Conservation (phyloP, 179 eudicot genomes). For the Drosera spatulata region DNA sequence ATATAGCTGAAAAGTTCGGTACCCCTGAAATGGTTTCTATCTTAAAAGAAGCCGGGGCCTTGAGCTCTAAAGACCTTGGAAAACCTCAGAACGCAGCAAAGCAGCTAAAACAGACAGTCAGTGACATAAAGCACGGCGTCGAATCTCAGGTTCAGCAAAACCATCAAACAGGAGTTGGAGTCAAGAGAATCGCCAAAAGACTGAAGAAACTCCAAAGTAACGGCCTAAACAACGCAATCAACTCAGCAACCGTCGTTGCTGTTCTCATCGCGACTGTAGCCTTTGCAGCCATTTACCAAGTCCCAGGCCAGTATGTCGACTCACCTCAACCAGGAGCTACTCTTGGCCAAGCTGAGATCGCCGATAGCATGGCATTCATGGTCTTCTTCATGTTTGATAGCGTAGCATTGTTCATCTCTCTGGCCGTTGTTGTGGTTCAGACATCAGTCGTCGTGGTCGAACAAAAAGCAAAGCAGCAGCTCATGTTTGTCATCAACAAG, state of each 20-base stretch:
- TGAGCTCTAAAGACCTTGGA: slow-evolving; percentile 48
- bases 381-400: slow-evolving; percentile 77
- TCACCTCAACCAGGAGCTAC: slow-evolving; percentile 16
- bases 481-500: slow-evolving; percentile 85
- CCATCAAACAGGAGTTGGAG: slow-evolving; percentile 69
- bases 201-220: slow-evolving; percentile 79
- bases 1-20: slow-evolving; percentile 69
- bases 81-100: slow-evolving; percentile 65
- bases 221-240: slow-evolving; percentile 90
- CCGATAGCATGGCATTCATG: slow-evolving; percentile 44
- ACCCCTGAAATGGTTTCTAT: slow-evolving; percentile 42
- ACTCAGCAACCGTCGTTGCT: slow-evolving; percentile 81
- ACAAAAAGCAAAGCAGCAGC: slow-evolving; percentile 74
- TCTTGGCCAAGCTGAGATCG: slow-evolving; percentile 69
- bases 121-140: slow-evolving; percentile 80
- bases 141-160: slow-evolving; percentile 81
- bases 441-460: slow-evolving; percentile 89
- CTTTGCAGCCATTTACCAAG: slow-evolving; percentile 80
- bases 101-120: slow-evolving; percentile 86
- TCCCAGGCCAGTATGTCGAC: slow-evolving; percentile 72
- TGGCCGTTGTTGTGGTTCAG: slow-evolving; percentile 94
- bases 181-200: slow-evolving; percentile 60
- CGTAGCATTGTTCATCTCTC: slow-evolving; percentile 62
- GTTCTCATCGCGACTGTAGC: slow-evolving; percentile 91
- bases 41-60: slow-evolving; percentile 54